phyloP scores from a whole-genome alignment of 2,329 filamentous ascomycete species.

The Bisporella sp. region DNA sequence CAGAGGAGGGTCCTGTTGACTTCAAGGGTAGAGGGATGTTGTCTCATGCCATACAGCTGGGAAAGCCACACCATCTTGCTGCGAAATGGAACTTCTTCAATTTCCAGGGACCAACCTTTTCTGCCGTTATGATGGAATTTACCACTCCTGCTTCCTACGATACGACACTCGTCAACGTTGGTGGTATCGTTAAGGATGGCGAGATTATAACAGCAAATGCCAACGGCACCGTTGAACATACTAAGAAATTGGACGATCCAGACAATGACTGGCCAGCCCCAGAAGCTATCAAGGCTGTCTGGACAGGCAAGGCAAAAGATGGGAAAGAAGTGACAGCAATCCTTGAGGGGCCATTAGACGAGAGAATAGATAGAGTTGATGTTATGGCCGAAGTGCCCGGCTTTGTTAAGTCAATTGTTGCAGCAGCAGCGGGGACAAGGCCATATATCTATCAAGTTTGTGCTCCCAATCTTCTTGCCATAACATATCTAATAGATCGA shows the following conservation, averaged over 20 bases:
- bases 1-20: conserved; percentile 72
- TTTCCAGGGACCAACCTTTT: conserved; percentile 83
- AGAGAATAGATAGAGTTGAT: conserved; percentile 75
- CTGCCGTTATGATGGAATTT: conserved; percentile 91
- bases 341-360: conserved; percentile 61
- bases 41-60: conserved; percentile 84
- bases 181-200: conserved; percentile 73
- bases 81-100: conserved; percentile 88
- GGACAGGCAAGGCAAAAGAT: conserved; percentile 72
- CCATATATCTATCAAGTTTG: conserved; percentile 95
- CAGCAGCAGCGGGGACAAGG: conserved; percentile 81
- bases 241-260: conserved; percentile 60
- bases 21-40: conserved; percentile 76
- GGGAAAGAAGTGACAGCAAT: conserved; percentile 64
- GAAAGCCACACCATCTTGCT: conserved; percentile 97
- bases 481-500: conserved; percentile 17
- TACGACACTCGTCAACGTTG: conserved; percentile 74
- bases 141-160: conserved; percentile 92
- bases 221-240: conserved; percentile 60
- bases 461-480: conserved; percentile 4
- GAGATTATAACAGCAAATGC: conserved; percentile 70
- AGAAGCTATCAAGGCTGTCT: conserved; percentile 64
- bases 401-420: conserved; percentile 91
- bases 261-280: conserved; percentile 90
- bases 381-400: conserved; percentile 95